Base-by-base conservation (phyloP, 371 early-diverging fungal genomes). In the Circinella umbellata region DNA sequence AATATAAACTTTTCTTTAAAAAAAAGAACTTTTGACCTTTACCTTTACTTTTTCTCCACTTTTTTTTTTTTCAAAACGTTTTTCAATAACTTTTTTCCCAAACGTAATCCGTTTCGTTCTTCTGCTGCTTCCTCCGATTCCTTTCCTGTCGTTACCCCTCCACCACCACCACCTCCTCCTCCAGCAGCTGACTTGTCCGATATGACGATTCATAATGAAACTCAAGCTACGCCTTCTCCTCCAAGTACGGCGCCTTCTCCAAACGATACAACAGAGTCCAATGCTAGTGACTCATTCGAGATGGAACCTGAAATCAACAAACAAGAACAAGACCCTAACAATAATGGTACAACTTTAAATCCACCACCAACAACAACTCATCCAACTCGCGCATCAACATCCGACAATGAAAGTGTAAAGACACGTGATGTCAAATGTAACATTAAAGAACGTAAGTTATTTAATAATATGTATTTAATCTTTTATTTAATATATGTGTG, bases 271-370 rank as follows among this genome's bases (percentile, higher is more conserved):
- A 61, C 69, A 34, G 67, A 68, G 63, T 67, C 72, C 20, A 69
- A 73, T 48, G 62, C 61, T 15, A 73, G 73, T 59, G 69, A 73
- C 47, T 54, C 61, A 37, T 69, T 69, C 66, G 73, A 73, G 69
- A 69, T 73, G 73, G 73, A 69, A 37, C 66, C 65, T 36, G 68
- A 65, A 36, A 13, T 54, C n/a, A 51, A 65, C 17, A 42, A n/a
- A 54, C 63, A 51, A 36, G 63, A 39, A 8, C 64, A 62, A 17
- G 27, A 61, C 17, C n/a, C 20, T 27, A 42, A 42, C 3, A 42
- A 27, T 27, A 27, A 27, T 27, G 27, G 27, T 27, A 27, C 27
- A 27, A 27, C 27, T 27, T 27, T 27, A 27, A 27, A 2, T 27
- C 27, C 27, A 27, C 0, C 37, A 4, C 8, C 54, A 15, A 4